phyloP scores from a whole-genome alignment of 768 basidiomycete genomes.

The Boletellus ananas region DNA sequence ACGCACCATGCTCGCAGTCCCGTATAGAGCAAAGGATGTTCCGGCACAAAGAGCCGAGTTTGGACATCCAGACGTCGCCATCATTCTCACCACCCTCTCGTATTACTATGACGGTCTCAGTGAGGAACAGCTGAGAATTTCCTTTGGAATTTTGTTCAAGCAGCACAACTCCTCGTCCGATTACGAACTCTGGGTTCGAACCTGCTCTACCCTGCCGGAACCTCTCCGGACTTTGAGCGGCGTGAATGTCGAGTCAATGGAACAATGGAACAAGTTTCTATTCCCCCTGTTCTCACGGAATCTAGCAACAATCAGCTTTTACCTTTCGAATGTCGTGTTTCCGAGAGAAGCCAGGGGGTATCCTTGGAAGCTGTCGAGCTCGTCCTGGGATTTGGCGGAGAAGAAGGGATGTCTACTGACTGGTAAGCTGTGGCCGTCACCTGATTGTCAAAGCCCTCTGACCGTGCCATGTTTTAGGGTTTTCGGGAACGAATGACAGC shows the following conservation, averaged over 20 bases:
- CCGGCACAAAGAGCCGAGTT: slow-evolving; percentile 47
- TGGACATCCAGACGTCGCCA: slow-evolving; percentile 48
- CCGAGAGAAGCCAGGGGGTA: slow-evolving; percentile 50
- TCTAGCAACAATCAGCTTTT: slow-evolving; percentile 43
- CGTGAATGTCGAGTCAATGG: slow-evolving; percentile 40
- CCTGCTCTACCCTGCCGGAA: slow-evolving; percentile 22
- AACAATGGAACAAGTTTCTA: slow-evolving; percentile 28
- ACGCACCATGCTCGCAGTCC: slow-evolving; percentile 47
- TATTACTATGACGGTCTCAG: slow-evolving; percentile 49
- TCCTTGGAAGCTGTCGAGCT: slow-evolving; percentile 43
- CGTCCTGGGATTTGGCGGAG: slow-evolving; percentile 52
- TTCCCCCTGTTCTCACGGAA: slow-evolving; percentile 35
- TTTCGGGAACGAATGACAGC: slow-evolving; percentile 56
- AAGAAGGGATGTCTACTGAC: slow-evolving; percentile 17
- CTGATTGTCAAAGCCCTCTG: not conserved
- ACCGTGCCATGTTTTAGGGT: slow-evolving; percentile 14
- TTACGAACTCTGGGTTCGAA: slow-evolving; percentile 40
- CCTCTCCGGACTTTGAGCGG: slow-evolving; percentile 33
- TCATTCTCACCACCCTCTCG: slow-evolving; percentile 43
- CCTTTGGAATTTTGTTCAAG: slow-evolving; percentile 38
- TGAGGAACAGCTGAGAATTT: slow-evolving; percentile 33
- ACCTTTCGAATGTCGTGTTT: slow-evolving; percentile 43
- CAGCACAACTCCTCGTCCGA: slow-evolving; percentile 39
- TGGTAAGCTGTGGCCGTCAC: not conserved
- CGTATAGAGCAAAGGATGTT: slow-evolving; percentile 51